phyloP scores from a whole-genome alignment of 2,329 filamentous ascomycete genomes.

The Colletotrichum navitas region DNA sequence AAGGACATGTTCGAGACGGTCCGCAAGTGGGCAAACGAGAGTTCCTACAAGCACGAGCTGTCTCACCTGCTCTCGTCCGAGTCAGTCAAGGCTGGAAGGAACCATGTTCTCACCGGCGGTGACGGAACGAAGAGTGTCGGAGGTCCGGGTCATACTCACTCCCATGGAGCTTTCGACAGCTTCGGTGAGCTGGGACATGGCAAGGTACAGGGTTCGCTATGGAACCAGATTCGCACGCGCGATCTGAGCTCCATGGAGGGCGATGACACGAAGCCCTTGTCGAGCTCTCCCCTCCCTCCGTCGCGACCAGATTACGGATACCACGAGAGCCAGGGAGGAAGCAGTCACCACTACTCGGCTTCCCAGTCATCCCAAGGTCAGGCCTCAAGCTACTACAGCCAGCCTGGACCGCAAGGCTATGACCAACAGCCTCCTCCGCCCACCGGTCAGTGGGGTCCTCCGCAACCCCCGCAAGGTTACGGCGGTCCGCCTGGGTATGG shows the following conservation, averaged over 20 bases:
- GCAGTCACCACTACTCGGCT: slow-evolving; percentile 46
- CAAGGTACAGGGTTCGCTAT: slow-evolving; percentile 70
- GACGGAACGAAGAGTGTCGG: slow-evolving; percentile 51
- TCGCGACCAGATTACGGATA: slow-evolving; percentile 57
- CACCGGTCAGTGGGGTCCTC: slow-evolving; percentile 43
- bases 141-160: slow-evolving; percentile 55
- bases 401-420: slow-evolving; percentile 50
- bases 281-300: slow-evolving; percentile 53
- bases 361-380: slow-evolving; percentile 38
- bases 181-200: slow-evolving; percentile 64
- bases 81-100: slow-evolving; percentile 85
- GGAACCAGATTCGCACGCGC: slow-evolving; percentile 71
- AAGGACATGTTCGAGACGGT: slow-evolving; percentile 91
- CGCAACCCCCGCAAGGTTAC: slow-evolving; percentile 45
- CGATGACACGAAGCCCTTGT: slow-evolving; percentile 57
- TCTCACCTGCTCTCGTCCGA: slow-evolving; percentile 84
- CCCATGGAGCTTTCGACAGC: slow-evolving; percentile 56
- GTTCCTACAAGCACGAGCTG: slow-evolving; percentile 75
- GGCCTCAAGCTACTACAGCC: slow-evolving; percentile 40
- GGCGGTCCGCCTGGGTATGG: slow-evolving; percentile 44
- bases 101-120: slow-evolving; percentile 69
- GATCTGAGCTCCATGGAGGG: slow-evolving; percentile 69
- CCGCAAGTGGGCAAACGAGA: slow-evolving; percentile 80
- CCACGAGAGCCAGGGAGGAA: slow-evolving; percentile 49
- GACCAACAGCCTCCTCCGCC: slow-evolving; percentile 47